Evolutionary conservation across 2,329 filamentous ascomycete genomes (phyloP).

Genomic region (Dactylonectria estremocensis): DNA sequence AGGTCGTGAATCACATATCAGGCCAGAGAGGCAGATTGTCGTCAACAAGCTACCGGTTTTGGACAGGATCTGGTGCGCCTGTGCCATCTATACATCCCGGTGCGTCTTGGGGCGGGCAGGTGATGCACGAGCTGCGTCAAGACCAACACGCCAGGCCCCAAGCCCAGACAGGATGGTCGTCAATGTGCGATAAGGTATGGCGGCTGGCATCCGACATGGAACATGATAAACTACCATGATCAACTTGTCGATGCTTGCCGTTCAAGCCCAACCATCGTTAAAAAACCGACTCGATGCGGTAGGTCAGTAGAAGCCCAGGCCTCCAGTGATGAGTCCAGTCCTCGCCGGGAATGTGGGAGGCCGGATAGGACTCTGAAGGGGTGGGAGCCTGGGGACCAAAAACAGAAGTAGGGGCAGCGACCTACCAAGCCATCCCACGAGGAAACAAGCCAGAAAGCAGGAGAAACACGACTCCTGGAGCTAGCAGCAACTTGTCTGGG

Average conservation of each 20-base stretch:
- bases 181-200: constrained; percentile 17
- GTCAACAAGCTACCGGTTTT: constrained; percentile 31
- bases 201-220: constrained; percentile 17
- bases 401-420: constrained; percentile 10
- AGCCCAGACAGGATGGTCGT: constrained; percentile 26
- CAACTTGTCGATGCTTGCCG: constrained; percentile 6
- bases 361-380: constrained; percentile 13
- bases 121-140: constrained; percentile 32
- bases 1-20: constrained; percentile 35
- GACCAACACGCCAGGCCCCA: constrained; percentile 17
- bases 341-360: neutral
- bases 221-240: constrained; percentile 22
- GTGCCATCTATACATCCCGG: constrained; percentile 9
- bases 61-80: constrained; percentile 18
- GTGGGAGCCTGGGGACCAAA: constrained; percentile 1
- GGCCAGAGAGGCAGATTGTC: constrained; percentile 33
- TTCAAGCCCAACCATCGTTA: constrained; percentile 10
- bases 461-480: constrained; percentile 39
- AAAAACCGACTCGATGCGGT: constrained; percentile 13
- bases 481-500: constrained; percentile 34
- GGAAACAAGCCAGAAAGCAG: constrained; percentile 42
- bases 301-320: neutral
- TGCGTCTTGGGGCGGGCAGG: constrained; percentile 21
- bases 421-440: constrained; percentile 34
- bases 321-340: neutral